Evolutionary conservation across 78 protist genomes (phyloP).

Genomic region (Ministeria vibrans): DNA sequence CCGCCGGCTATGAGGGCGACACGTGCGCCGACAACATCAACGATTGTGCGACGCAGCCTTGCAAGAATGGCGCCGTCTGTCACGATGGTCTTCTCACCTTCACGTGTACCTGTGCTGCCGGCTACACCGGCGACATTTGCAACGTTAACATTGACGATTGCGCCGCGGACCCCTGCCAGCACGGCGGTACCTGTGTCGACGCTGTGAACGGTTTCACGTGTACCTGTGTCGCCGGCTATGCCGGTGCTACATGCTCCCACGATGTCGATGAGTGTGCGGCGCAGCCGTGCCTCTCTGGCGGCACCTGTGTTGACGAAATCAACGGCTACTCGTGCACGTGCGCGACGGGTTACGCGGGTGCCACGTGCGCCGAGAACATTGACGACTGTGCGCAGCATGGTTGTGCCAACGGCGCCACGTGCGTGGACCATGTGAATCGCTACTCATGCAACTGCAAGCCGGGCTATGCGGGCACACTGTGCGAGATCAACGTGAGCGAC

Average conservation of each 20-base stretch:
- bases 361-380: neutral
- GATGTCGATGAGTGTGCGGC: neutral
- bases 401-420: no score
- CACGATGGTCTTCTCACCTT: neutral
- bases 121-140: neutral
- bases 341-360: neutral
- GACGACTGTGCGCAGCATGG: no score
- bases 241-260: neutral
- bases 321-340: neutral
- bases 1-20: neutral
- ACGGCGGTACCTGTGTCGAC: neutral
- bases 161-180: conserved; percentile 4
- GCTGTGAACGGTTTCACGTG: neutral
- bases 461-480: no score
- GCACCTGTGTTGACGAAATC: neutral
- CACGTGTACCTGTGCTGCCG: neutral
- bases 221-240: neutral
- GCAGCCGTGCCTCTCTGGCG: neutral
- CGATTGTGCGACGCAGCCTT: neutral
- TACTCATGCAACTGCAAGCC: no score
- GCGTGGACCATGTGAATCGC: no score
- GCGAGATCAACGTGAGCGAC: no score
- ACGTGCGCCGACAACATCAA: neutral
- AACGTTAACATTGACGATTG: neutral
- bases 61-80: neutral